A percentile compares a stretch with the other conserved stretches of the same genome.
Conservation (phyloP, 129 eudicot genomes). For the Helichrysum umbraculigerum region DNA sequence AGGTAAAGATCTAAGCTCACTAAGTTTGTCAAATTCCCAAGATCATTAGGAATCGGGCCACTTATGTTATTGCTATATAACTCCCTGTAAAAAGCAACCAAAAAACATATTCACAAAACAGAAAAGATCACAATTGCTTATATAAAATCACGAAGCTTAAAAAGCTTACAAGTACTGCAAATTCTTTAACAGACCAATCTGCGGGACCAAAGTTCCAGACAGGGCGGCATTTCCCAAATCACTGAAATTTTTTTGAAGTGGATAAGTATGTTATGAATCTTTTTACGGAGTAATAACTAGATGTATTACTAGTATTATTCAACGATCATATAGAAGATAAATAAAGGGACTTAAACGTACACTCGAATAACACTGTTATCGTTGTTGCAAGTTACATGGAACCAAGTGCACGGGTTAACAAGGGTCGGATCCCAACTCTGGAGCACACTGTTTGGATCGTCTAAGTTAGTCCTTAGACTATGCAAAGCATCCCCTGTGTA, state of each 20-base stretch:
- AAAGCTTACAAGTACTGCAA: constrained; percentile 62
- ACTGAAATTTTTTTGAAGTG: too few relatives aligned
- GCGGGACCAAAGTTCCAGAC: constrained; percentile 78
- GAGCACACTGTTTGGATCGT: constrained; percentile 71
- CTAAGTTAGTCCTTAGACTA: constrained; percentile 50
- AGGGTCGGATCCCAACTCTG: constrained; percentile 96
- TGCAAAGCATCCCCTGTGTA: constrained; percentile 79
- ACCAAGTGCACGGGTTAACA: constrained; percentile 94
- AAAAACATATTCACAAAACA: not conserved
- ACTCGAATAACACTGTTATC: constrained; percentile 87
- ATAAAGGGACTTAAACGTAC: constrained; percentile 38
- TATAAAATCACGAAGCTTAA: not conserved
- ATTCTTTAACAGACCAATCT: constrained; percentile 74
- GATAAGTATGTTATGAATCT: not conserved
- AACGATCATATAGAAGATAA: not conserved
- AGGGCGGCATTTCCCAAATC: constrained; percentile 65
- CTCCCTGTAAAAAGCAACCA: constrained; percentile 54
- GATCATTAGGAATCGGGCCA: constrained; percentile 80
- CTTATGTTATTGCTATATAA: constrained; percentile 84
- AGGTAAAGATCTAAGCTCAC: constrained; percentile 94
- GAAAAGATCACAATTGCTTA: not conserved
- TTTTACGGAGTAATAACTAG: too few relatives aligned
- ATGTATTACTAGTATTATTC: not conserved
- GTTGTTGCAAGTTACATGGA: constrained; percentile 86
- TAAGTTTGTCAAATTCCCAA: constrained; percentile 83